Base-by-base conservation (phyloP, 352 stramenopile species). In the Phytophthora pisi region DNA sequence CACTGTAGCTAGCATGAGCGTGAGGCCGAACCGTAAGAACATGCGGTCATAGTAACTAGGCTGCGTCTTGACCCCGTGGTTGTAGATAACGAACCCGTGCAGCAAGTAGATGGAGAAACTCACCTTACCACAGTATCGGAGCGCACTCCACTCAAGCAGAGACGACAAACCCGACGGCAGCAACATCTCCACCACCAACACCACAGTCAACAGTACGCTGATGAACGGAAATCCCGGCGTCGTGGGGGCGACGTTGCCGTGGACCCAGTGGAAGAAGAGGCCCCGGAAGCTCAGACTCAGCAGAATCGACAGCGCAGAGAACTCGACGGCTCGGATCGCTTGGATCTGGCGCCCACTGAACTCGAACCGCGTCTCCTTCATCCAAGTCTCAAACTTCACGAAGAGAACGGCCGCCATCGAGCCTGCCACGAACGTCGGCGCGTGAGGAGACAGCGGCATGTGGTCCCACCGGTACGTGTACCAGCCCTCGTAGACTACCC, bases 51-150 rank as follows among this genome's bases (percentile, higher is more conserved):
- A 76, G 34, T 69, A 66, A 23, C 55, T 64, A 1, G 20, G 7
- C 34, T 71, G 56, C 2, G 24, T 23, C 4, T 24, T 11, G 3
- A 61, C 36, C 15, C 34, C 24, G 13, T 61, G 34, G 15, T 52
- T 18, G 60, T 73, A 78, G 28, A 81, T 60, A 38, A 81, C 51
- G 34, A 78, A 84, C 18, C 47, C 63, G 49, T 84, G 76, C 1
- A 84, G 64, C 26, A 84, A 38, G 30, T 81, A 84, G 54, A 81
- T 67, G 0, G 77, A 84, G 46, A 74, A 84, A 45, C 77, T 82
- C 42, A 84, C 51, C 38, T 84, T 81, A 24, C 76, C 76, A 10
- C 61, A 72, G 57, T 73, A 81, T 6, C 57, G 54, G 8, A 80
- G n/a, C 8, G 31, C 46, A 28, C 16, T 69, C 61, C 61, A 69